phyloP scores from a whole-genome alignment of 148 eudicot species.

The Rhododendron ovatum region DNA sequence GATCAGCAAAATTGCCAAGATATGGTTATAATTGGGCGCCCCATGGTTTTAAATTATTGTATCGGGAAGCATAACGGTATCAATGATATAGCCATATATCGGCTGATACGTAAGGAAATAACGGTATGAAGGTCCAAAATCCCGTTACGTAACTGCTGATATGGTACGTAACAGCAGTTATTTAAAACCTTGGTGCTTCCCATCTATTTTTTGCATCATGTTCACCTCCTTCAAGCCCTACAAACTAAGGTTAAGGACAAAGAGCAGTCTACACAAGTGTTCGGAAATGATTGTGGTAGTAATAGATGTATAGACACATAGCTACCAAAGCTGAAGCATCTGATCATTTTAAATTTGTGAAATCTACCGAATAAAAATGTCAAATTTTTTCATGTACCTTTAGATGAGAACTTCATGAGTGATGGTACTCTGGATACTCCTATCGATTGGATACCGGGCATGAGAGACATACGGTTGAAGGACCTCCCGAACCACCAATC shows the following conservation, averaged over 20 bases:
- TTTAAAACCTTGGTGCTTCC: neutral
- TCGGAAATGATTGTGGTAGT: neutral
- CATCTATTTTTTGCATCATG: neutral
- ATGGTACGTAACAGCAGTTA: no score
- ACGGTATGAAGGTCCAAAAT: no score
- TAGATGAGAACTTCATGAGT: slow-evolving; percentile 10
- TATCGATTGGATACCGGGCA: slow-evolving; percentile 28
- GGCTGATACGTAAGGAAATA: no score
- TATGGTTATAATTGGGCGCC: no score
- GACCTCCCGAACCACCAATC: slow-evolving; percentile 27
- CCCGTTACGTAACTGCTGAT: no score
- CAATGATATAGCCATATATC: no score
- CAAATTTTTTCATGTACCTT: neutral
- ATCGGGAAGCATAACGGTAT: no score
- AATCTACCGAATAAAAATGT: neutral
- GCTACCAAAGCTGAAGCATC: neutral
- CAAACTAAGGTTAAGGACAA: neutral
- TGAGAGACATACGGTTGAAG: slow-evolving; percentile 12
- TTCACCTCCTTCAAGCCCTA: neutral
- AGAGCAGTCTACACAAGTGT: neutral
- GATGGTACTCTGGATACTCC: slow-evolving; percentile 16
- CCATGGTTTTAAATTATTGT: no score
- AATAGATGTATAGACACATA: neutral
- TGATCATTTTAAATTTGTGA: neutral
- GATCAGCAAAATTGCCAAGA: no score